Base-by-base conservation (phyloP, 768 basidiomycete genomes). In the Termitomyces titanicus region DNA sequence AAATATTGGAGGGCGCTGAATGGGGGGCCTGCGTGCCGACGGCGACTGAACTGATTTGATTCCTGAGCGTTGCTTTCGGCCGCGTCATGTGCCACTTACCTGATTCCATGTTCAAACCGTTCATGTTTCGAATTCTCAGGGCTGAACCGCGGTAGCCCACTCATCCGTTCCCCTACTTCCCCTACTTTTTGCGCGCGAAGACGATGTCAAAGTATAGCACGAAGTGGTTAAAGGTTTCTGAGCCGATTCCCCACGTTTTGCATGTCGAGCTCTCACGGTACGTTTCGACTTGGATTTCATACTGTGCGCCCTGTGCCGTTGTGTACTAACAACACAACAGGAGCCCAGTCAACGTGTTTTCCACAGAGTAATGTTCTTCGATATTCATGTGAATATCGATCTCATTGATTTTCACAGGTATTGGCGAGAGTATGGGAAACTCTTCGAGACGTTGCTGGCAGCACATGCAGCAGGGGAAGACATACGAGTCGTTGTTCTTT, bases 401-500 rank as follows among this genome's bases (percentile, higher is more conserved):
- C 49, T 27, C 18, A 54, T 10, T 5, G n/a, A 40, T 38, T 22
- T 35, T 29, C 25, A 18, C 52, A 92, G 89, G 38, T 85, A 88
- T 65, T 95, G 91, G 91, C 68, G 68, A 22, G 87, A 87, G 45
- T 83, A 92, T 33, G 82, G 81, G 3, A 63, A 70, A 2, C 74
- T 83, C 0, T 88, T 95, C 60, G 80, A 85, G 46, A 64, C 69
- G 0, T 73, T 94, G 57, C 72, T 60, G 6, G 67, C 54, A 67
- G 84, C 71, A 64, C 55, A 61, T 24, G 56, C 39, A 12, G 31
- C 57, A 0, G 79, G 49, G 2, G 64, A 71, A 24, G 81, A 85
- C 29, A 80, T 93, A 1, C 81, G 89, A 17, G 88, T 75, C 3
- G 76, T 91, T 5, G 89, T 96, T 0, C 70, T 96, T 0, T 83